Base-by-base conservation (phyloP, 768 basidiomycete species). In the Daedalea quercina region DNA sequence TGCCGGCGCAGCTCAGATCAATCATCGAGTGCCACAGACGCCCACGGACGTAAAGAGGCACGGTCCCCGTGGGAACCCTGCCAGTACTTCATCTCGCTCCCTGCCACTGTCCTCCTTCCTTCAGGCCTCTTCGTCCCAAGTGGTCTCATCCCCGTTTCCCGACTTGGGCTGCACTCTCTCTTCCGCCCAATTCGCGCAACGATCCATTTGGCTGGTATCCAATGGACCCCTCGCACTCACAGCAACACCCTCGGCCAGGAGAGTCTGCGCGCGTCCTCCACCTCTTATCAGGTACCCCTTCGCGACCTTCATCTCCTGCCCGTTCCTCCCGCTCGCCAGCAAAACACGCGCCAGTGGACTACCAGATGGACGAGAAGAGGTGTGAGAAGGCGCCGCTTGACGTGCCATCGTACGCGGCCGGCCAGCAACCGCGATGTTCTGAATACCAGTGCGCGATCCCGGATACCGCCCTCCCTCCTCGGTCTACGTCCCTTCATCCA, bases 181-280 rank as follows among this genome's bases (percentile, higher is more conserved):
- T 53, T 25, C 52, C 51, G 47, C 45, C 51, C 23, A 12, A 19
- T 47, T 41, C 51, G n/a, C 43, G 6, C 34, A 45, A 52, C 41
- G 41, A 19, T 26, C 47, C 26, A 41, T 55, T 55, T 55, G 60
- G 55, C 56, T 57, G 60, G 63, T 56, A 58, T 63, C 61, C 64
- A 63, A 60, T 59, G 59, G 54, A 60, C 54, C 44, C 48, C 33
- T 26, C 59, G 47, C 50, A 54, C 46, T 58, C 44, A 31, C 59
- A 60, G 17, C 54, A 55, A 45, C 48, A 50, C 53, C 46, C 50
- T 45, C 53, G 60, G 54, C 52, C 55, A 50, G 57, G 59, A 58
- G 58, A 62, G 48, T 53, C 63, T 55, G 54, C 59, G 1, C 54
- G 58, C 50, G 22, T 47, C 37, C 35, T 49, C 52, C 23, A 47